Evolutionary conservation across 345 rosid species (phyloP), one percentile per base, ranked within the genome.

Genomic region (Gossypium turneri): DNA sequence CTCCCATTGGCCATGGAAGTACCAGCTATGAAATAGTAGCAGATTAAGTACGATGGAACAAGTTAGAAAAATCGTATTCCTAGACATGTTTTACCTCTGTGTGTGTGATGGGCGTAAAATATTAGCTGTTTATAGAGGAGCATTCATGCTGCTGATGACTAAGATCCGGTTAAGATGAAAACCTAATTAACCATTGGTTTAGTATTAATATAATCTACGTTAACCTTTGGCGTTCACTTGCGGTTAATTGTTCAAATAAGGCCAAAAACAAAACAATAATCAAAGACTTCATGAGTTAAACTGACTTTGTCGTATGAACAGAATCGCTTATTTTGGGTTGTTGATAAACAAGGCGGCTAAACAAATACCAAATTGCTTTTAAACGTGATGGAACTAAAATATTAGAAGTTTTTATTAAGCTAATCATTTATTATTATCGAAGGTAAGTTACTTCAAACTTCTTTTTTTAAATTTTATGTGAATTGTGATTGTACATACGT

Each of bases 151-250:
- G 24, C 6, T 16, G n/a, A 7, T 48, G 13, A 0, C 50, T 68
- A 25, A 68, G 24, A 68, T 68, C 58, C 50, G 22, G 58, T 68
- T 68, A 68, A 68, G 16, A 48, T 27, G 58, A 24, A 67, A 65
- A 65, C 2, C 50, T n/a, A 10, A 57, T 17, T 22, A 10, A 43
- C 12, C 2, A 4, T 19, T n/a, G 16, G 2, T 10, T 57, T n/a
- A 41, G 11, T 43, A 67, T 12, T 11, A 66, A 0, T 1, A 19
- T 24, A 3, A 44, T 9, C 24, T 4, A 9, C 24, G 7, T n/a
- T n/a, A 11, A 25, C 0, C 41, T 17, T 11, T 2, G n/a, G 12
- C 52, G 52, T 44, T 66, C 53, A 66, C 20, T 43, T 52, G 70
- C 53, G 53, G 70, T 62, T 65, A 64, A 45, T 16, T 20, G 59